Conservation (phyloP, 2,329 filamentous ascomycete genomes). For the Sporothrix mexicana region DNA sequence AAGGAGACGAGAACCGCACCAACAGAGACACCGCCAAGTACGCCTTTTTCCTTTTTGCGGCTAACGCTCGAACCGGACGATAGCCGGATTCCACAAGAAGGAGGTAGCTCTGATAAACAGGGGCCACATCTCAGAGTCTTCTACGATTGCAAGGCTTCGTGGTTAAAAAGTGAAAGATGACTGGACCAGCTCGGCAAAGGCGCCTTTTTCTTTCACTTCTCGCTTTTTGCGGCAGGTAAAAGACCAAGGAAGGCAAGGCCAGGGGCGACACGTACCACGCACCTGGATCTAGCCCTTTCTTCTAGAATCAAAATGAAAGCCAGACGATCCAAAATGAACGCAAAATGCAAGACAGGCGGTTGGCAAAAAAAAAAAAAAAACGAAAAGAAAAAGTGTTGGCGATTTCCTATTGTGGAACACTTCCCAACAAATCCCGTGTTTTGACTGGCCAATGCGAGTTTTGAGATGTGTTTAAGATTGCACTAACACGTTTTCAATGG, state of each 20-base stretch:
- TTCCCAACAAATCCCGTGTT: conserved; percentile 19
- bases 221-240: too few relatives aligned
- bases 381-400: not conserved
- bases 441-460: conserved; percentile 25
- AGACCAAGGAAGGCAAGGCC: not conserved
- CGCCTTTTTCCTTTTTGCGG: not conserved
- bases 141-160: not conserved
- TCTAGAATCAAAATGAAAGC: not conserved
- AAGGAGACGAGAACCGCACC: conserved; percentile 2
- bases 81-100: conserved; percentile 1
- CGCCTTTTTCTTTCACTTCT: not conserved
- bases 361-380: not conserved
- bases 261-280: not conserved
- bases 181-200: not conserved
- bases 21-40: conserved; percentile 3
- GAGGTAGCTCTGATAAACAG: too few relatives aligned
- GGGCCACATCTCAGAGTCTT: not conserved
- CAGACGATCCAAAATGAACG: not conserved
- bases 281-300: conserved; percentile 15
- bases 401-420: conserved; percentile 19
- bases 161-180: not conserved
- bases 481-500: conserved; percentile 4
- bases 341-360: conserved; percentile 8
- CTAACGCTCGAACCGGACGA: not conserved
- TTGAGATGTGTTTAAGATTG: conserved; percentile 16